phyloP scores from a whole-genome alignment of 2,329 filamentous ascomycete genomes.

The Nemania bipapillata region DNA sequence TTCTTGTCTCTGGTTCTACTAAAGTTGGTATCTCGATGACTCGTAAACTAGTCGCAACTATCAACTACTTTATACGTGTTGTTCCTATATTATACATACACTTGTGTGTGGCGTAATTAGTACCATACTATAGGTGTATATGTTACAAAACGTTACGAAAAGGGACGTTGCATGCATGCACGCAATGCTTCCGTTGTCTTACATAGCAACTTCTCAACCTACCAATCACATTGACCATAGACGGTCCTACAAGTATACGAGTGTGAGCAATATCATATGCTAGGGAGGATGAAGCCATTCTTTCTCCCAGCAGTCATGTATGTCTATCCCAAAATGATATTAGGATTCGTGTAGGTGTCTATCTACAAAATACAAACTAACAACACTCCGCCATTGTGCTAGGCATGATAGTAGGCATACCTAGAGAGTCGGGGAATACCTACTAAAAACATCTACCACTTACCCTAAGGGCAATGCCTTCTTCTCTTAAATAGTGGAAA shows the following conservation, averaged over 20 bases:
- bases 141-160: background rate
- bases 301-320: background rate
- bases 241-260: too few relatives aligned
- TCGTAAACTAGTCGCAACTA: background rate
- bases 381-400: too few relatives aligned
- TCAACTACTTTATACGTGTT: background rate
- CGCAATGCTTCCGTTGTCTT: background rate
- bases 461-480: too few relatives aligned
- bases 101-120: background rate
- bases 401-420: too few relatives aligned
- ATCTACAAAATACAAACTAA: too few relatives aligned
- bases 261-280: too few relatives aligned
- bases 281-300: too few relatives aligned
- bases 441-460: too few relatives aligned
- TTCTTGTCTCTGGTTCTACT: background rate
- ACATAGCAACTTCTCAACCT: background rate
- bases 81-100: background rate
- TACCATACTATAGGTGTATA: background rate
- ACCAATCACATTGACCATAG: background rate
- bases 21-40: too few relatives aligned
- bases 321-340: too few relatives aligned
- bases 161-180: background rate
- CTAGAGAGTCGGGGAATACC: too few relatives aligned
- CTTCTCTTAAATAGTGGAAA: background rate
- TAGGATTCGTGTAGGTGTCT: too few relatives aligned